Evolutionary conservation across 108 stramenopile genomes (phyloP), one percentile per base, ranked within the genome.

Genomic region (Conticribra weissflogii): DNA sequence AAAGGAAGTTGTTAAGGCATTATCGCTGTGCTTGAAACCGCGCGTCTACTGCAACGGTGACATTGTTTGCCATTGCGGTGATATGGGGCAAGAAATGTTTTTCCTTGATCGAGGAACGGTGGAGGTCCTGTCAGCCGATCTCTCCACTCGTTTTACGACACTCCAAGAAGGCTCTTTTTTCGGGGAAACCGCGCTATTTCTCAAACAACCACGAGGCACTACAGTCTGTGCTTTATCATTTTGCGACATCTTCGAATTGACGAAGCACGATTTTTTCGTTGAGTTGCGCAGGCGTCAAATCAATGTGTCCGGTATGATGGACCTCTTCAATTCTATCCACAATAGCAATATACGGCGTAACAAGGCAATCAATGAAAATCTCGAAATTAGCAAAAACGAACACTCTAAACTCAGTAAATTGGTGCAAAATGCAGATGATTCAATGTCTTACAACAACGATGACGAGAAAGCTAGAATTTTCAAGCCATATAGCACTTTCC

Each of bases 161-260:
- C 55, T 88, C 15, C 34, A 47, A n/a, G 68, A 56, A 53, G 87
- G 84, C 2, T 36, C 68, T 16, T 85, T 81, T 67, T 88, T 88
- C 63, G 87, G 87, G 21, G 87, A 88, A 63, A 85, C 82, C 14
- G 74, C 74, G 17, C 54, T 88, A 12, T 83, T 88, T 76, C 74
- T 83, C 63, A 85, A 87, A 50, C 71, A 81, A 67, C 80, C 66
- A 55, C 56, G 85, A 7, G 45, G 46, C n/a, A 52, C 74, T 33
- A 61, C 85, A 3, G 76, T 83, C 0, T 27, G 41, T 18, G 83
- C 83, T 7, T 31, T 50, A 25, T 68, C 76, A 30, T 84, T 84
- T 58, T 74, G 81, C 54, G 85, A 86, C 34, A 72, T 73, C 14
- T 81, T 66, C 31, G 48, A 68, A 36, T 58, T 83, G 21, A 12